Evolutionary conservation across 768 basidiomycete species (phyloP).

Genomic region (Leccinellum albellum): DNA sequence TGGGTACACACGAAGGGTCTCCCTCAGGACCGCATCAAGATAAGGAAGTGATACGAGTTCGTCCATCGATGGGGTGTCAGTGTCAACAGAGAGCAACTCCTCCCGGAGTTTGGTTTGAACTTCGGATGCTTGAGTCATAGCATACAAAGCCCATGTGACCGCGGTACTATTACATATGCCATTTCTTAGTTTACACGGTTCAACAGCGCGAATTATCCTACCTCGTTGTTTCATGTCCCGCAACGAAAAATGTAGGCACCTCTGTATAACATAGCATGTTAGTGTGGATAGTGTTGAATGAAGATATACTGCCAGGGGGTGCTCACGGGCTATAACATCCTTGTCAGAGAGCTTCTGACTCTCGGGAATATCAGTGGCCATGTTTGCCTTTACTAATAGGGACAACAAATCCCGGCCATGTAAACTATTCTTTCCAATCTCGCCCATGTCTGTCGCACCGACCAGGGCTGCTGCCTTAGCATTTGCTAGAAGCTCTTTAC

Average conservation of each 20-base stretch:
- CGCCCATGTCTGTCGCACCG: slow-evolving; percentile 21
- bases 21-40: slow-evolving; percentile 60
- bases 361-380: slow-evolving; percentile 54
- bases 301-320: neutral
- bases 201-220: slow-evolving; percentile 5
- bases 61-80: slow-evolving; percentile 66
- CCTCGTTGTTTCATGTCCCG: slow-evolving; percentile 61
- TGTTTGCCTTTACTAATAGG: slow-evolving; percentile 43
- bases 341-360: slow-evolving; percentile 55
- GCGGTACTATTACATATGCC: slow-evolving; percentile 27
- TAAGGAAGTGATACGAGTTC: slow-evolving; percentile 62
- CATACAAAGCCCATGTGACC: slow-evolving; percentile 57
- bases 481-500: slow-evolving; percentile 36
- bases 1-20: slow-evolving; percentile 53
- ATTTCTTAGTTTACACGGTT: neutral
- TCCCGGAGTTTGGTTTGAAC: slow-evolving; percentile 55
- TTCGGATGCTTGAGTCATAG: slow-evolving; percentile 44
- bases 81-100: slow-evolving; percentile 49
- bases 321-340: slow-evolving; percentile 56
- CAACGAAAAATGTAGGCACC: slow-evolving; percentile 58
- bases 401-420: slow-evolving; percentile 49
- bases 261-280: slow-evolving; percentile 33
- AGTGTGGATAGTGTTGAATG: neutral
- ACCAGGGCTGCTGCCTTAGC: slow-evolving; percentile 42
- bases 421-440: slow-evolving; percentile 32